A percentile compares a stretch with the other conserved stretches of the same genome.
Evolutionary conservation across 306 rosid species (phyloP).

Genomic region (Cicer yamashitae): DNA sequence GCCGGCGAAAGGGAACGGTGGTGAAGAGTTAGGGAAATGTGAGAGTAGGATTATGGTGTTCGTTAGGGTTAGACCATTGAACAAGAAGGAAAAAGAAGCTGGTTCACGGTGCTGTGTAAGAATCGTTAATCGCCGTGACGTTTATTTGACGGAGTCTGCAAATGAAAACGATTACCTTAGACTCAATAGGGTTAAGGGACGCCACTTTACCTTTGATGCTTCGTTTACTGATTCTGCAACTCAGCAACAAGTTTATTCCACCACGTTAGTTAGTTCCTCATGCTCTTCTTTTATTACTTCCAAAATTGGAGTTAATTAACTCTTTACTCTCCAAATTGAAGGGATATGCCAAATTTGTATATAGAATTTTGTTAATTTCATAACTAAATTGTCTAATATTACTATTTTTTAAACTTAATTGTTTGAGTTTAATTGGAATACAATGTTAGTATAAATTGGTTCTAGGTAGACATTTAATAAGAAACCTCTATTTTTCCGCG

Average conservation of each 20-base stretch:
- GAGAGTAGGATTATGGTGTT: conserved; percentile 79
- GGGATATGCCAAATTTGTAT: not conserved
- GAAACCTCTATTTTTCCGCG: too few species aligned
- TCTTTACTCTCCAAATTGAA: not conserved
- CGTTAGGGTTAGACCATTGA: conserved; percentile 93
- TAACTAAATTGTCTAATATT: not conserved
- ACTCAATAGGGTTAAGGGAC: conserved; percentile 82
- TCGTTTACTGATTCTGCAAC: conserved; percentile 73
- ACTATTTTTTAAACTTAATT: not conserved
- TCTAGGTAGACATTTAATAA: too few species aligned
- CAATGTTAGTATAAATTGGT: too few species aligned
- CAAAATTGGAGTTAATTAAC: not conserved
- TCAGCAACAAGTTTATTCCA: conserved; percentile 85
- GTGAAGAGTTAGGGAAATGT: conserved; percentile 14
- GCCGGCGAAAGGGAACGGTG: conserved; percentile 45
- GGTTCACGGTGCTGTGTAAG: conserved; percentile 80
- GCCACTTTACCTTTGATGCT: conserved; percentile 82
- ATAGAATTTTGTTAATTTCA: not conserved
- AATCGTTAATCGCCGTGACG: conserved; percentile 74
- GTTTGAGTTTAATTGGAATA: not conserved
- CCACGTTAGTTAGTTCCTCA: conserved; percentile 65
- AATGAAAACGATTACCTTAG: conserved; percentile 82
- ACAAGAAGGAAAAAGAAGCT: conserved; percentile 75
- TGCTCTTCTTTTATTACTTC: not conserved
- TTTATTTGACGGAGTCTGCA: conserved; percentile 81